phyloP scores from a whole-genome alignment of 306 rosid genomes.

The Echinosophora koreensis region DNA sequence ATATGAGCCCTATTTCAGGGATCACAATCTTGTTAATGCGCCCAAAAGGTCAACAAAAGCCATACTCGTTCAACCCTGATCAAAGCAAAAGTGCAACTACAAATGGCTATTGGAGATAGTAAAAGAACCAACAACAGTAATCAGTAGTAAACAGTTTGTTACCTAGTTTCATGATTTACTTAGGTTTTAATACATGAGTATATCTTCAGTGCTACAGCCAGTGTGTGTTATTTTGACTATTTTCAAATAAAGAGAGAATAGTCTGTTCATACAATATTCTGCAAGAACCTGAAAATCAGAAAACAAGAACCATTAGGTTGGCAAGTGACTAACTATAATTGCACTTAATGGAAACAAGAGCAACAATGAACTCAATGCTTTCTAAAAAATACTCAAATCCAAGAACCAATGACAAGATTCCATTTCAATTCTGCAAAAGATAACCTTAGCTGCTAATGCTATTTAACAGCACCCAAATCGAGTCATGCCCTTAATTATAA shows the following conservation, averaged over 20 bases:
- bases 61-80: background rate
- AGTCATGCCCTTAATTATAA: background rate
- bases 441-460: conserved; percentile 9
- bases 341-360: conserved; percentile 37
- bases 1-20: background rate
- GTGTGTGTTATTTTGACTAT: conserved; percentile 21
- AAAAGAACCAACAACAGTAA: conserved; percentile 12
- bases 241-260: conserved; percentile 32
- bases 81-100: background rate
- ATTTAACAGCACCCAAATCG: conserved; percentile 17
- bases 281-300: conserved; percentile 51
- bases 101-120: conserved; percentile 12
- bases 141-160: conserved; percentile 38
- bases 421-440: conserved; percentile 25
- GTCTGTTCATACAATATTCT: conserved; percentile 28
- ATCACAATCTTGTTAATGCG: background rate
- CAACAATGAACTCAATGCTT: conserved; percentile 21
- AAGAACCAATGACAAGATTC: conserved; percentile 36
- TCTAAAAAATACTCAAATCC: conserved; percentile 27
- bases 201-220: conserved; percentile 38
- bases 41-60: conserved; percentile 2
- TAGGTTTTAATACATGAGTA: conserved; percentile 38
- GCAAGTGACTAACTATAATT: conserved; percentile 19
- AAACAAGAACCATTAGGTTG: conserved; percentile 41
- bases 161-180: conserved; percentile 84